A percentile compares a stretch with the other conserved stretches of the same genome.
These are phyloP conservation scores for Coffea humblotiana DNA, from an alignment of 305 asterid species.

Conservation along the genomic window DNA sequence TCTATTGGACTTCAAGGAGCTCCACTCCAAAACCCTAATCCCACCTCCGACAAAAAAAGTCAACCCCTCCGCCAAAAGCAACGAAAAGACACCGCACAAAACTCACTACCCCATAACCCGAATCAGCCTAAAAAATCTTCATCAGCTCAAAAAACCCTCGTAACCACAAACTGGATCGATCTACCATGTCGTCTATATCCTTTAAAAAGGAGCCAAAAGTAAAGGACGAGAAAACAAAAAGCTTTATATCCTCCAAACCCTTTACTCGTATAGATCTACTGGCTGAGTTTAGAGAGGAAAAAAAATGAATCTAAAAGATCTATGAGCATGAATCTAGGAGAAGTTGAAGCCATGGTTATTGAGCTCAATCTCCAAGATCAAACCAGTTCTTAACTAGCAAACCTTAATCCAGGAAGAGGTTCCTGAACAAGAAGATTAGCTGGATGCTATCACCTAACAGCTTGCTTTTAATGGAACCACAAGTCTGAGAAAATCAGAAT, in stretches of 20 bases:
- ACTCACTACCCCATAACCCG: not conserved
- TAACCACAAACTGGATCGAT: not conserved
- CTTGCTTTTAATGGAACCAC: not conserved
- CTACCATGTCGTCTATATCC: not conserved
- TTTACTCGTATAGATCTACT: constrained; percentile 2
- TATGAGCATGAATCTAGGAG: not conserved
- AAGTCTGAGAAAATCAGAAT: not conserved
- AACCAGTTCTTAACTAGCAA: not conserved
- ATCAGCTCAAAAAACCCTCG: not conserved
- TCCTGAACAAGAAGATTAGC: not conserved
- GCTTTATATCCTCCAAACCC: constrained; percentile 9
- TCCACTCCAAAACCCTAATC: constrained; percentile 57
- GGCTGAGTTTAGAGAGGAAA: not conserved
- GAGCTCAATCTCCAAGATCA: not conserved
- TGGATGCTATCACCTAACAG: not conserved
- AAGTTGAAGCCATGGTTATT: not conserved
- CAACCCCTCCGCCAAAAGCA: constrained; percentile 8
- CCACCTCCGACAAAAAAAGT: not conserved
- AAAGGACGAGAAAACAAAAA: not conserved
- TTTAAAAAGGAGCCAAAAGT: not conserved
- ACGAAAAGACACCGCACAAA: not conserved
- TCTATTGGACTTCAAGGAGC: constrained; percentile 96
- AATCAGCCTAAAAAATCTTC: not conserved
- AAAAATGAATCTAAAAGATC: not conserved
- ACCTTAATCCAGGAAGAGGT: not conserved